Base-by-base conservation (phyloP, 257 asterid genomes). In the Verbena officinalis region DNA sequence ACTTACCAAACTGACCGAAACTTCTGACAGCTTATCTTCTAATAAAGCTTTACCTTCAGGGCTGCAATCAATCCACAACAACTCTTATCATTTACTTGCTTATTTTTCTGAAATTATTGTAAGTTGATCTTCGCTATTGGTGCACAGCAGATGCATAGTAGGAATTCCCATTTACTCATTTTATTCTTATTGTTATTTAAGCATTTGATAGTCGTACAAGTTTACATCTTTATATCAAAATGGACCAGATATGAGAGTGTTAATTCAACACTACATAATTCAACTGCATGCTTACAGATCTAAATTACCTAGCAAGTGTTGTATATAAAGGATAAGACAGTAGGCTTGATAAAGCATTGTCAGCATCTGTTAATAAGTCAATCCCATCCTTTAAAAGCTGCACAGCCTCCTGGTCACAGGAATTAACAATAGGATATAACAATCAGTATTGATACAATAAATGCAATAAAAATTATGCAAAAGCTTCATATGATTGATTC, bases 301-400 rank as follows among this genome's bases (percentile, higher is more conserved):
- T 57, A 74, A 44, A 60, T 86, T 81, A 89, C 98, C 98, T 85
- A 14, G 83, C 44, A 9, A 89, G 82, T 21, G 91, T 82, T 60
- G 80, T 73, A 65, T 82, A 20, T 59, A 93, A 66, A 36, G 95
- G 96, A 80, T 92, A 92, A 22, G 96, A 89, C 43, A 92, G 83
- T 69, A 92, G 77, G 75, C 65, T 75, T 31, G 66, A 68, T 65
- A 92, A 90, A 56, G 75, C 88, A 60, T 73, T 75, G 77, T 92
- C 96, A 10, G 98, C 87, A 79, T 92, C 98, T 49, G 85, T 72
- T 70, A 82, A 62, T 87, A 92, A 71, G 68, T 89, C 96, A n/a
- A 89, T 81, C 65, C 91, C 91, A 65, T 92, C 97, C 79, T 89
- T 92, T n/a, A 92, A 84, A 77, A 92, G 84, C 69, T 74, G 75